Percentiles rank a stretch among this genome's conserved stretches.
Evolutionary conservation across 495 filamentous ascomycete genomes (phyloP).

Genomic region (Xylaria curta): DNA sequence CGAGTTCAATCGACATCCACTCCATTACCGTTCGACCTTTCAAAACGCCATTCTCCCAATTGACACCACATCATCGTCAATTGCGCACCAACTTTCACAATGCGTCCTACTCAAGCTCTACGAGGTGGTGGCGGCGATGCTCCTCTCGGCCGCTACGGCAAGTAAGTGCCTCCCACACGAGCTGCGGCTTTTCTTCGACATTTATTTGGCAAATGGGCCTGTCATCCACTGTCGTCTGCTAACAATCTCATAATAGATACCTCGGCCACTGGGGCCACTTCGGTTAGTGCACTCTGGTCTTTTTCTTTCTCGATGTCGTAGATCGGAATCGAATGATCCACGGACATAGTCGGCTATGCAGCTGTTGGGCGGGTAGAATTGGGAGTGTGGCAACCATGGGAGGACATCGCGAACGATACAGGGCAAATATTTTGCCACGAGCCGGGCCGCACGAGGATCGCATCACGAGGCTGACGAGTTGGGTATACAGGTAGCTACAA

Average conservation of each 20-base stretch:
- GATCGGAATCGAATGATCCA: conserved; percentile 8
- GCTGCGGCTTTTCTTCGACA: conserved; percentile 33
- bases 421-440: conserved; percentile 5
- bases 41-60: conserved; percentile 32
- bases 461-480: conserved; percentile 39
- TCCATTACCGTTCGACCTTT: conserved; percentile 20
- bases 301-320: neutral
- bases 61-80: conserved; percentile 39
- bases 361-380: neutral
- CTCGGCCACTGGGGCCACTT: conserved; percentile 85
- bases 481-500: conserved; percentile 49
- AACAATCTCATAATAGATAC: conserved; percentile 65
- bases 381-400: neutral
- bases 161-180: conserved; percentile 62
- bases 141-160: conserved; percentile 68
- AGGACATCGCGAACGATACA: neutral
- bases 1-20: conserved; percentile 29
- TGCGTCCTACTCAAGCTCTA: conserved; percentile 63
- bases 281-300: conserved; percentile 64
- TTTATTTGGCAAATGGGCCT: neutral
- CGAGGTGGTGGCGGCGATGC: conserved; percentile 61
- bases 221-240: conserved; percentile 27
- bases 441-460: conserved; percentile 32
- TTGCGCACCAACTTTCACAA: conserved; percentile 53
- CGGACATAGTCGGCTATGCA: neutral